Evolutionary conservation across 331 rosid species (phyloP).

Genomic region (Rhamnella rubrinervis): DNA sequence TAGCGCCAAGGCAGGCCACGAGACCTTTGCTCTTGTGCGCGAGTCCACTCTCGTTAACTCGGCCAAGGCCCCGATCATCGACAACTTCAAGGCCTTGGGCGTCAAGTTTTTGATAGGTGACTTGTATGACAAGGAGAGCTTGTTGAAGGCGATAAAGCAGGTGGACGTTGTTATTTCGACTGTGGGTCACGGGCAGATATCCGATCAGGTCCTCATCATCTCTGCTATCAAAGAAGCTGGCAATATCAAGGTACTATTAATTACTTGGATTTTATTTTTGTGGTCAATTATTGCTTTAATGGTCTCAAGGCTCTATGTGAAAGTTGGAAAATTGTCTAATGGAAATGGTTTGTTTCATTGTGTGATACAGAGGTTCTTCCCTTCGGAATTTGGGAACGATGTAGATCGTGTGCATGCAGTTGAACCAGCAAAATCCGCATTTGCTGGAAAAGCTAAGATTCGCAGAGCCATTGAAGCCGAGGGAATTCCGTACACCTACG

Average conservation of each 20-base stretch:
- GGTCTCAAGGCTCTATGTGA: too few species aligned
- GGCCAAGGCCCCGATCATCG: conserved; percentile 31
- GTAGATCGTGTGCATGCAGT: conserved; percentile 43
- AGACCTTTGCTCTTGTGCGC: conserved; percentile 45
- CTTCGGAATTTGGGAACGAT: conserved; percentile 68
- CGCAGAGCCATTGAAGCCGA: conserved; percentile 53
- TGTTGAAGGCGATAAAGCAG: conserved; percentile 54
- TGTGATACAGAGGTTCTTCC: conserved; percentile 52
- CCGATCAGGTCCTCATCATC: conserved; percentile 47
- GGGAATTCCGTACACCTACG: conserved; percentile 60
- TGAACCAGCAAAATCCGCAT: conserved; percentile 42
- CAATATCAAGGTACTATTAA: conserved; percentile 47
- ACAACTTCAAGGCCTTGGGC: conserved; percentile 39
- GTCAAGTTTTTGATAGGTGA: conserved; percentile 47
- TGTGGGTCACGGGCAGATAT: conserved; percentile 24
- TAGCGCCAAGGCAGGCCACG: conserved; percentile 58
- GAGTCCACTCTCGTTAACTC: conserved; percentile 42
- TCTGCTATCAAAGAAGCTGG: conserved; percentile 68
- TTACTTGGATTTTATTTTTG: background rate
- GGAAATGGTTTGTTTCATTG: background rate
- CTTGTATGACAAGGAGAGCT: conserved; percentile 46
- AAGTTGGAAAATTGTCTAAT: background rate
- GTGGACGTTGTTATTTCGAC: conserved; percentile 64
- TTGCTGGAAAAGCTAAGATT: conserved; percentile 29
- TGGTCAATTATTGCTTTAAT: too few species aligned